These are phyloP conservation scores for Phytophthora litchii DNA, from an alignment of 352 stramenopile genomes.

Conservation along the genomic window DNA sequence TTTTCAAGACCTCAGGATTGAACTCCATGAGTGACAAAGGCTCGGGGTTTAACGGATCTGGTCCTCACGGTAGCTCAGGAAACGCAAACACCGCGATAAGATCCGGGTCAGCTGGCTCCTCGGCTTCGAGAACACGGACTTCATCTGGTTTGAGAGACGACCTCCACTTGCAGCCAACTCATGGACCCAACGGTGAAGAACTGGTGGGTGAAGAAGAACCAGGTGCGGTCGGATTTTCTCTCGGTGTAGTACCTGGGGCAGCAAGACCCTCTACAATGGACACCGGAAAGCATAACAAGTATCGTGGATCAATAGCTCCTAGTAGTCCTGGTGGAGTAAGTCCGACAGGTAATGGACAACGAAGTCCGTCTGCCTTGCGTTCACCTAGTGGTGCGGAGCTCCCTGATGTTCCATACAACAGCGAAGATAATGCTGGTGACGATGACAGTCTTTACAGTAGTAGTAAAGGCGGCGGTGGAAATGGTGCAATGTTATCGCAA, in stretches of 20 bases:
- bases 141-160: slow-evolving; percentile 56
- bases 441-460: slow-evolving; percentile 17
- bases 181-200: slow-evolving; percentile 31
- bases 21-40: slow-evolving; percentile 1
- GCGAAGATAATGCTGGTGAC: slow-evolving; percentile 32
- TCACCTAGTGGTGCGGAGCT: slow-evolving; percentile 27
- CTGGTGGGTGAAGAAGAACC: slow-evolving; percentile 69
- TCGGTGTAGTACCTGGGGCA: slow-evolving; percentile 57
- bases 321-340: slow-evolving; percentile 1
- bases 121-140: slow-evolving; percentile 51
- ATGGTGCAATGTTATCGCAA: slow-evolving; percentile 15
- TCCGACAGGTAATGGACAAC: slow-evolving; percentile 27
- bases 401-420: slow-evolving; percentile 27
- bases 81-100: slow-evolving; percentile 38
- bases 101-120: slow-evolving; percentile 56
- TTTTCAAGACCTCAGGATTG: slow-evolving; percentile 69
- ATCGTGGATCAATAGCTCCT: slow-evolving; percentile 6
- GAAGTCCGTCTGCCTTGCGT: slow-evolving; percentile 43
- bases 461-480: slow-evolving; percentile 8
- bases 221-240: slow-evolving; percentile 54
- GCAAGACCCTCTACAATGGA: slow-evolving; percentile 76
- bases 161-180: slow-evolving; percentile 33
- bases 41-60: slow-evolving; percentile 6
- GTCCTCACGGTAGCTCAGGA: slow-evolving; percentile 4
- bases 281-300: slow-evolving; percentile 47